Base-by-base conservation (phyloP, 2,329 filamentous ascomycete genomes). In the Cordyceps javanica region DNA sequence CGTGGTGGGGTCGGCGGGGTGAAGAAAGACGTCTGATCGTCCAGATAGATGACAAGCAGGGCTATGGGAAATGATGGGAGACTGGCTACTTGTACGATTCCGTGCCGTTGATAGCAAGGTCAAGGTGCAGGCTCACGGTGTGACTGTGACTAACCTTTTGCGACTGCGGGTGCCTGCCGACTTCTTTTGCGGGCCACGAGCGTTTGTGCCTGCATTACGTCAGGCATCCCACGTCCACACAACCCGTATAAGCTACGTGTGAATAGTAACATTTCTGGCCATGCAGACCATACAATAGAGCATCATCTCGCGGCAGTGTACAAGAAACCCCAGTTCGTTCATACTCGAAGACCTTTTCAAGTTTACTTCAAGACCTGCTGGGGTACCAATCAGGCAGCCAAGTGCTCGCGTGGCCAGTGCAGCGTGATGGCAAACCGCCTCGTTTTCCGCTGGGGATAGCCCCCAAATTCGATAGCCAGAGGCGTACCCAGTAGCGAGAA, bases 151-250 rank as follows among this genome's bases (percentile, higher is more conserved):
- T 39, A 55, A 36, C 23, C 19, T 38, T 54, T 38, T 16, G 36
- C 30, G 25, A 41, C 8, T 53, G 23, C 39, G 26, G 14, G 28
- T 25, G 23, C 16, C 16, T 25, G 16, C 25, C 25, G 14, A 41
- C 5, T 42, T 41, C 49, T 52, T 54, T 54, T 54, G 41, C 51
- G 51, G 51, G 51, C 51, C 51, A 25, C 14, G 13, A 44, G 26
- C 39, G 2, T n/a, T 34, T 44, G 8, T 45, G 52, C 16, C 30
- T 46, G 32, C 52, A 55, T 55, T 55, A 55, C 52, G 52, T 55
- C 52, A 55, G 42, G 52, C 28, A 42, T 16, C 26, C 44, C 36
- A 41, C 41, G 36, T 39, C 11, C 26, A 52, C 28, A 34, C 28
- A 44, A 34, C 13, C n/a, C 2, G 14, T 36, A n/a, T 26, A 26